Evolutionary conservation across 2,329 filamentous ascomycete species (phyloP).

Genomic region (Metarhizium sp.): DNA sequence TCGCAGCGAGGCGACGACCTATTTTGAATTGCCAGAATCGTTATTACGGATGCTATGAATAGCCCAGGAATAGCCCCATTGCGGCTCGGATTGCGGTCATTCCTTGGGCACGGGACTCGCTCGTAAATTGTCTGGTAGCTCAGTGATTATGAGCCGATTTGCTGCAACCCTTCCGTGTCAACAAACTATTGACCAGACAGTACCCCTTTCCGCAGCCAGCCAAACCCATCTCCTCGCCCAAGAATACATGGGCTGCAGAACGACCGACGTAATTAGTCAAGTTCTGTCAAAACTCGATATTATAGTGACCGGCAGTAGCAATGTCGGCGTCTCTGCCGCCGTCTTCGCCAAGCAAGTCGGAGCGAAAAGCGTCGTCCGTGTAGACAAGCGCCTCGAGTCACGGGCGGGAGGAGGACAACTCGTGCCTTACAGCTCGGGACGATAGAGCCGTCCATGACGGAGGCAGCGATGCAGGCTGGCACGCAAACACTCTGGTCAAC

Average conservation of each 20-base stretch:
- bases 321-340: conserved; percentile 54
- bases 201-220: not conserved
- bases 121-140: too few species aligned
- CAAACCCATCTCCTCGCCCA: not conserved
- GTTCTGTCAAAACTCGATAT: conserved; percentile 19
- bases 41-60: too few species aligned
- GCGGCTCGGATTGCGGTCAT: too few species aligned
- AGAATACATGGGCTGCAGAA: not conserved
- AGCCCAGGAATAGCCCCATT: too few species aligned
- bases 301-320: conserved; percentile 52
- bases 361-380: conserved; percentile 36
- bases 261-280: not conserved
- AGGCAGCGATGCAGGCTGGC: conserved; percentile 25
- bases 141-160: too few species aligned
- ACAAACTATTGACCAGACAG: too few species aligned
- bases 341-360: conserved; percentile 42
- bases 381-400: conserved; percentile 49
- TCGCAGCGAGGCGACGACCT: too few species aligned
- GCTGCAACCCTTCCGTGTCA: too few species aligned
- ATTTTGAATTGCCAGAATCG: too few species aligned
- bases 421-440: conserved; percentile 56
- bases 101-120: too few species aligned
- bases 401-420: conserved; percentile 52
- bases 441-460: conserved; percentile 49
- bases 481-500: conserved; percentile 25